Conservation (phyloP, 768 basidiomycete species). For the Amyloporia xantha region DNA sequence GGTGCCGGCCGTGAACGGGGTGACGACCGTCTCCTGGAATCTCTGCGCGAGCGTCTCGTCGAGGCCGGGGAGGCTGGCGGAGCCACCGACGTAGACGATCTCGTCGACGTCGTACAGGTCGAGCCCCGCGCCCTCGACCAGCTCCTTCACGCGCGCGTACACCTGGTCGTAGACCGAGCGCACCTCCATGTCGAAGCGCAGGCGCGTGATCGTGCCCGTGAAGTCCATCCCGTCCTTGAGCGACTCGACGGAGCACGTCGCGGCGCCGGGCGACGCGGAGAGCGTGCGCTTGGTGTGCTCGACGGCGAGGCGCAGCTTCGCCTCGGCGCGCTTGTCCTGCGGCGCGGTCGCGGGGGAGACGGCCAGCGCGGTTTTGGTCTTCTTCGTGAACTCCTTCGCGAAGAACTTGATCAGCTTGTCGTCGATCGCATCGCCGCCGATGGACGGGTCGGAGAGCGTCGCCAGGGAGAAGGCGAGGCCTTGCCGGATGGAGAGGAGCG, state of each 20-base stretch:
- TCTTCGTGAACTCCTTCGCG: slow-evolving; percentile 94
- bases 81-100: slow-evolving; percentile 75
- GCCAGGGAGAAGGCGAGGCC: slow-evolving; percentile 67
- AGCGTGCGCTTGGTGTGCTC: slow-evolving; percentile 94
- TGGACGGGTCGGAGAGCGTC: slow-evolving; percentile 34
- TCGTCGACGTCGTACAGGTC: slow-evolving; percentile 71
- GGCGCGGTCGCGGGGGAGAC: slow-evolving; percentile 52
- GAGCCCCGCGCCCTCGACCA: slow-evolving; percentile 45
- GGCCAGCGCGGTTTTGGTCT: slow-evolving; percentile 71
- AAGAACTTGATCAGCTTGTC: slow-evolving; percentile 85
- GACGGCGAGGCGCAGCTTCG: slow-evolving; percentile 88
- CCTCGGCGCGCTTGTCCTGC: slow-evolving; percentile 77
- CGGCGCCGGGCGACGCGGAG: slow-evolving; percentile 79
- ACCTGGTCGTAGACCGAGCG: slow-evolving; percentile 55
- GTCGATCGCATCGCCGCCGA: slow-evolving; percentile 73
- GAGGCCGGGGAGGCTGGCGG: slow-evolving; percentile 67
- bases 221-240: slow-evolving; percentile 92
- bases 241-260: slow-evolving; percentile 88
- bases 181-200: slow-evolving; percentile 41
- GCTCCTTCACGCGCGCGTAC: slow-evolving; percentile 39
- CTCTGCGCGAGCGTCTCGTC: slow-evolving; percentile 51
- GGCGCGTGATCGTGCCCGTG: slow-evolving; percentile 58
- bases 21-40: slow-evolving; percentile 55
- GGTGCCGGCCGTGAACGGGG: slow-evolving; percentile 60
- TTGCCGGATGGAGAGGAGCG: slow-evolving; percentile 66